A percentile compares a stretch with the other conserved stretches of the same genome.
phyloP scores from a whole-genome alignment of 2,329 filamentous ascomycete species.

The Scytalidium sp. region DNA sequence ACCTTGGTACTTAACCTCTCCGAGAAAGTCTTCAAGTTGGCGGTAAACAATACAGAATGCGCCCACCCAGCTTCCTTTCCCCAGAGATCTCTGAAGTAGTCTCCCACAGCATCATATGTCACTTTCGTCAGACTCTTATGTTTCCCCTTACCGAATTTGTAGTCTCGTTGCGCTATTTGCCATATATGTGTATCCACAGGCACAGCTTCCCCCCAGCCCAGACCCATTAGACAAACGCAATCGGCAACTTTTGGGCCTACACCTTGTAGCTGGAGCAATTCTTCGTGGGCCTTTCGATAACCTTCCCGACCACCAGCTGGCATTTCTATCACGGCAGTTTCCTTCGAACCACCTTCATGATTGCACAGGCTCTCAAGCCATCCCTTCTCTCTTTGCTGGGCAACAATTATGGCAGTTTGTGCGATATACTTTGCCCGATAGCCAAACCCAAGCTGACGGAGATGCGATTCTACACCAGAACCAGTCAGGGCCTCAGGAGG shows the following conservation, averaged over 20 bases:
- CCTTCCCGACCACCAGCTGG: constrained; percentile 44
- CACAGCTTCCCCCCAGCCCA: constrained; percentile 93
- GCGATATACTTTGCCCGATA: constrained; percentile 93
- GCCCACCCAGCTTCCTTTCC: constrained; percentile 95
- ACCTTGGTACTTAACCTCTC: constrained; percentile 48
- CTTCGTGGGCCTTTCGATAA: constrained; percentile 79
- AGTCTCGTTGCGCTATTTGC: constrained; percentile 96
- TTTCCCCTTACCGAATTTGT: constrained; percentile 82
- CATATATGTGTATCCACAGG: constrained; percentile 98
- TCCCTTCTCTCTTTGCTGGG: constrained; percentile 58
- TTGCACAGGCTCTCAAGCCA: constrained; percentile 83
- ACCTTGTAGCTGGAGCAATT: constrained; percentile 75
- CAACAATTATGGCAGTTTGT: constrained; percentile 75
- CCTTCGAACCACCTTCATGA: constrained; percentile 74
- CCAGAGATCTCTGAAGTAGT: constrained; percentile 88
- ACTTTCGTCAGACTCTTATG: constrained; percentile 82
- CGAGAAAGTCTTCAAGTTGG: constrained; percentile 82
- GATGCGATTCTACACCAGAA: constrained; percentile 71
- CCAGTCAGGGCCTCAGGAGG: constrained; percentile 69
- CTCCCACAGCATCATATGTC: constrained; percentile 85
- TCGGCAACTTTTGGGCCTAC: constrained; percentile 97
- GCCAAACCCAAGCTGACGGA: constrained; percentile 85
- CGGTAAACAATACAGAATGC: constrained; percentile 93
- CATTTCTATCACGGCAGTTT: constrained; percentile 41
- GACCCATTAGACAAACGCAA: constrained; percentile 92